Percentiles rank a stretch among this genome's conserved stretches.
phyloP scores from a whole-genome alignment of 768 basidiomycete genomes.

The Auriculariales sp. region DNA sequence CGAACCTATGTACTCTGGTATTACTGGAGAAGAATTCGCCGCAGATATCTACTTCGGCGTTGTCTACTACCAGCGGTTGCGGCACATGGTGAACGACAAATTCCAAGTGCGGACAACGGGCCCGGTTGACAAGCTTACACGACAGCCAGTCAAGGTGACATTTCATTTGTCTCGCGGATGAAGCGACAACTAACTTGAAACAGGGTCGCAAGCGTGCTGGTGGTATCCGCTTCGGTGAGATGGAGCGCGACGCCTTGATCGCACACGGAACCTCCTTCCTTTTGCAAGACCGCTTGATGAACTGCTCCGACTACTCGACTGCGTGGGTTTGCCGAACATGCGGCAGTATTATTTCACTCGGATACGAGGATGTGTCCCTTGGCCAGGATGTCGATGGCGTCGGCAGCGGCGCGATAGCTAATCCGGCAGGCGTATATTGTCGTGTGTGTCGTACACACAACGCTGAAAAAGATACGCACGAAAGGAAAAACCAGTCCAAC shows the following conservation, averaged over 20 bases:
- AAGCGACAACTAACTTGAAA: no score
- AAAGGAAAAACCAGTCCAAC: slow-evolving; percentile 43
- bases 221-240: slow-evolving; percentile 98
- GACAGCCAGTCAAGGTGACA: slow-evolving; percentile 87
- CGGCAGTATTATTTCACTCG: slow-evolving; percentile 88
- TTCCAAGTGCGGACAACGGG: slow-evolving; percentile 99
- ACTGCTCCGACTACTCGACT: slow-evolving; percentile 98
- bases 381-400: slow-evolving; percentile 45
- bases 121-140: slow-evolving; percentile 87
- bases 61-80: slow-evolving; percentile 95
- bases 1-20: slow-evolving; percentile 99
- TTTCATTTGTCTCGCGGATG: slow-evolving; percentile 1
- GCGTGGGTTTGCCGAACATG: slow-evolving; percentile 98
- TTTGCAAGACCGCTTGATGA: slow-evolving; percentile 96
- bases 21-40: slow-evolving; percentile 95
- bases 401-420: slow-evolving; percentile 36
- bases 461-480: slow-evolving; percentile 46
- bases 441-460: slow-evolving; percentile 72
- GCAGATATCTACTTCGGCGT: slow-evolving; percentile 98
- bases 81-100: slow-evolving; percentile 99
- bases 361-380: slow-evolving; percentile 78
- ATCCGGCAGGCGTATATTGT: slow-evolving; percentile 86
- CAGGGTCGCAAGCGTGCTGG: slow-evolving; percentile 96
- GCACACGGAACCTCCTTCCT: slow-evolving; percentile 98
- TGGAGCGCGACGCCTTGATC: slow-evolving; percentile 98